Conservation (phyloP, 768 basidiomycete species). For the Crepidotus variabilis region DNA sequence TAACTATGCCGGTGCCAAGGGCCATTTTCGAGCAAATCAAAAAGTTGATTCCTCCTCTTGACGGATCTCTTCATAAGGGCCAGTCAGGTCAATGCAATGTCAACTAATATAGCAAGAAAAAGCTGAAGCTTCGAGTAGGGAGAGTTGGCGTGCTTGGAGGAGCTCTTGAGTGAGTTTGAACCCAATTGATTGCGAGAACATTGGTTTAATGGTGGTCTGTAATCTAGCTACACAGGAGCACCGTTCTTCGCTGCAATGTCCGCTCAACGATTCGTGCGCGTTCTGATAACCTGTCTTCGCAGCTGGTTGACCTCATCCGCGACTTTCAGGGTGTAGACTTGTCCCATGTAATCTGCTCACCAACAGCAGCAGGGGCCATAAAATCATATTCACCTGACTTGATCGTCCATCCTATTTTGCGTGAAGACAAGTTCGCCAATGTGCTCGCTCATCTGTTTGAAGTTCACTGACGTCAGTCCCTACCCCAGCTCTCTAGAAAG, state of each 20-base stretch:
- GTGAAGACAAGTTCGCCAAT: slow-evolving; percentile 53
- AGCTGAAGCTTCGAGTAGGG: slow-evolving; percentile 37
- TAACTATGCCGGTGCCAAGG: slow-evolving; percentile 58
- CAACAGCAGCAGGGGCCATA: slow-evolving; percentile 87
- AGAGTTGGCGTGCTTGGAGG: slow-evolving; percentile 94
- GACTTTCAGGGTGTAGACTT: slow-evolving; percentile 77
- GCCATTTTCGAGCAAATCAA: slow-evolving; percentile 68
- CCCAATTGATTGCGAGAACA: background rate
- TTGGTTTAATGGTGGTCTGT: background rate
- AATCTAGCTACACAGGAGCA: slow-evolving; percentile 86
- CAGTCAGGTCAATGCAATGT: slow-evolving; percentile 67
- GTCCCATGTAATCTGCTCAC: slow-evolving; percentile 96
- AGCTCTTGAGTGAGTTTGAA: slow-evolving; percentile 75
- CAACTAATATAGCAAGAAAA: background rate
- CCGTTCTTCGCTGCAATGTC: slow-evolving; percentile 95
- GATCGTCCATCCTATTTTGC: slow-evolving; percentile 93
- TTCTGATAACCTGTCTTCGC: background rate
- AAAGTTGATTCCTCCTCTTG: slow-evolving; percentile 85
- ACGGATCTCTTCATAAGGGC: slow-evolving; percentile 88
- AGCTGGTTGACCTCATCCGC: background rate
- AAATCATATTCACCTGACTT: slow-evolving; percentile 97
- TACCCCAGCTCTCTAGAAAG: slow-evolving; percentile 39
- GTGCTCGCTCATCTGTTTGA: background rate
- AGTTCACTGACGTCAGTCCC: background rate
- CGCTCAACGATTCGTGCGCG: slow-evolving; percentile 74